Evolutionary conservation across 176 grass and related monocot species (phyloP).

Genomic region (Zea mays): Zm-B73-REFERENCE-NAM-5.0 NC_050100.1:210277501-210278000

Average conservation of each 20-base stretch:
- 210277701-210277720: not conserved
- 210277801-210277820: constrained; percentile 16
- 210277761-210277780: not conserved
- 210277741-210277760: constrained; percentile 4
- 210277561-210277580: constrained; percentile 18
- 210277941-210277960: not conserved
- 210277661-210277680: constrained; percentile 99
- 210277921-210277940: not conserved
- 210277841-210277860: constrained; percentile 4
- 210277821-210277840: not conserved
- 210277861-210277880: constrained; percentile 1
- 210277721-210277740: not conserved
- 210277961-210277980: not conserved
- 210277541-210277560: not conserved
- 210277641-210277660: constrained; percentile 98
- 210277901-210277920: constrained; percentile 13
- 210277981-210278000: constrained; percentile 19
- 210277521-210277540: not conserved
- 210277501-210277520: not conserved
- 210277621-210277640: constrained; percentile 98
- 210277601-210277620: constrained; percentile 65
- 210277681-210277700: constrained; percentile 32
- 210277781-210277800: not conserved
- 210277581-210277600: constrained; percentile 16
- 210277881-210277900: constrained; percentile 22